These are phyloP conservation scores for Fusarium transvaalense DNA, from an alignment of 2,329 filamentous ascomycete genomes.

Conservation along the genomic window DNA sequence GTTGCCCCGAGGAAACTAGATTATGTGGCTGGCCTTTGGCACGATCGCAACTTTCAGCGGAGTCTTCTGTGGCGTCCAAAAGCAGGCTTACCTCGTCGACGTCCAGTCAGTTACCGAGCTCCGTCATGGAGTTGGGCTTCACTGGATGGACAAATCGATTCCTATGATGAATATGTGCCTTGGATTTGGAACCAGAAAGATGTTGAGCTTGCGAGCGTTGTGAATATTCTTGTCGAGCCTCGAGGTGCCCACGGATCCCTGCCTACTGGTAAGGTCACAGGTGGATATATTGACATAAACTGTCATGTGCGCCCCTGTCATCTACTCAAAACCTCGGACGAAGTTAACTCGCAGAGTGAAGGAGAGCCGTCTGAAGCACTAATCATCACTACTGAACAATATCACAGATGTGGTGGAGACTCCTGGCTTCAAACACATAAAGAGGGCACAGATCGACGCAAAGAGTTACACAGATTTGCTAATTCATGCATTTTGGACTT, in stretches of 20 bases:
- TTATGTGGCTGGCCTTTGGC: constrained; percentile 2
- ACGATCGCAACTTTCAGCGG: background rate
- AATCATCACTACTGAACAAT: background rate
- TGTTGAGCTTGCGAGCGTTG: background rate
- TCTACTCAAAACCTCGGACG: background rate
- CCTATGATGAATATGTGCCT: background rate
- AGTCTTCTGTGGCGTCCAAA: constrained; percentile 3
- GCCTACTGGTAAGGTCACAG: background rate
- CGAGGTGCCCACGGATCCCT: rapidly evolving
- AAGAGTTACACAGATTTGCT: background rate
- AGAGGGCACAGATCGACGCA: background rate
- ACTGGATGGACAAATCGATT: background rate
- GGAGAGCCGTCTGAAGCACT: rapidly evolving
- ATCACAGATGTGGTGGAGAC: rapidly evolving
- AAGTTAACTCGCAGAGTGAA: rapidly evolving
- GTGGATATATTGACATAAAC: background rate
- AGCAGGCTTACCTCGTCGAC: rapidly evolving
- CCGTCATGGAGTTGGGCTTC: constrained; percentile 16
- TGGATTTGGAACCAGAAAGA: constrained; percentile 11
- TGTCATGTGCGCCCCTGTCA: background rate
- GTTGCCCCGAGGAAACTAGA: rapidly evolving
- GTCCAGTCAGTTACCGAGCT: background rate
- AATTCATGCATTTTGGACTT: background rate
- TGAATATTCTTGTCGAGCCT: background rate
- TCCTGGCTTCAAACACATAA: rapidly evolving